Percentiles rank a stretch among this genome's conserved stretches.
Conservation (phyloP, 2,329 filamentous ascomycete species). For the Phyllosticta citriasiana region DNA sequence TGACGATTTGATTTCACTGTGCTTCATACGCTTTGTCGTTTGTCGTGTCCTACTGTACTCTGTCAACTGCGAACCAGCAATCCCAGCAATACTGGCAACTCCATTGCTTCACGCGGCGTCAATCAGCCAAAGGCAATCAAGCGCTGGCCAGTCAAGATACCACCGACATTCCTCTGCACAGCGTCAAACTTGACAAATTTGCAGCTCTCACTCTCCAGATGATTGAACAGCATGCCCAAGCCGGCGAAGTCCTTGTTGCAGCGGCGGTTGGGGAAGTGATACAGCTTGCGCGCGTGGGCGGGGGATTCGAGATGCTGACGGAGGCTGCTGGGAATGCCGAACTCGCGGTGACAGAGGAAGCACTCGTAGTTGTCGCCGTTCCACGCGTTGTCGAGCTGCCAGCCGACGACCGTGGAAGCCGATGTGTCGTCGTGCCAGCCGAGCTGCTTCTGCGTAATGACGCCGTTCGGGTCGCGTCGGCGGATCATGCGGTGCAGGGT, state of each 20-base stretch:
- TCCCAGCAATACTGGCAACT: no score
- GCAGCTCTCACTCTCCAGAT: constrained; percentile 38
- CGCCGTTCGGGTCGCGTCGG: constrained; percentile 35
- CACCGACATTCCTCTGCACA: constrained; percentile 25
- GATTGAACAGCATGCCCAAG: constrained; percentile 34
- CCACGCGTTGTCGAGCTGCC: constrained; percentile 32
- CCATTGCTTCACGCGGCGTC: no score
- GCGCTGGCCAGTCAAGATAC: background rate
- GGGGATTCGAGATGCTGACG: constrained; percentile 47
- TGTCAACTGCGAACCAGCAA: no score
- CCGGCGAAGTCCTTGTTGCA: constrained; percentile 27
- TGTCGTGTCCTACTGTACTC: no score
- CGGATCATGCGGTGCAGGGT: constrained; percentile 38
- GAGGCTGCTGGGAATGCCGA: constrained; percentile 27
- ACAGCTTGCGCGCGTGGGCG: constrained; percentile 38
- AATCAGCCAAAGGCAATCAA: background rate
- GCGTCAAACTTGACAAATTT: constrained; percentile 30
- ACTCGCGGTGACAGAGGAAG: constrained; percentile 43
- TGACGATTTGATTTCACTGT: no score
- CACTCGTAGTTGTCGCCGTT: constrained; percentile 43
- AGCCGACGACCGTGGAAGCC: constrained; percentile 17
- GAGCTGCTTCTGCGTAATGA: constrained; percentile 45
- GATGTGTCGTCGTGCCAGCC: constrained; percentile 29
- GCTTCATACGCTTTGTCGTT: no score
- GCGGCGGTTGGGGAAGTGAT: constrained; percentile 37